Evolutionary conservation across 2,329 filamentous ascomycete species (phyloP).

Genomic region (Stagonosporopsis cucurbitacearum): DNA sequence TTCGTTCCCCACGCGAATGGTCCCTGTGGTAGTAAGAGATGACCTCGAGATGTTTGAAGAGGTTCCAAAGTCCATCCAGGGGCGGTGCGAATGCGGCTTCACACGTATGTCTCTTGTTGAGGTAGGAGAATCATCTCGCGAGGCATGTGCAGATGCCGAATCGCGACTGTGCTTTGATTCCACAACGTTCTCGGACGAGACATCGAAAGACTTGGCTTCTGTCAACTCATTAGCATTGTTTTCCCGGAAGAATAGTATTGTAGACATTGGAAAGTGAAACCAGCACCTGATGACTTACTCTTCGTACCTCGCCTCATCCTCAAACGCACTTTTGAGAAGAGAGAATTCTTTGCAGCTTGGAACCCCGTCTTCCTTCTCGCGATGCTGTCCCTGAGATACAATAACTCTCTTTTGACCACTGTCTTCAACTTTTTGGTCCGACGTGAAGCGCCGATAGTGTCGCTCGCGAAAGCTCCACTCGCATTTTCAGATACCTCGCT

Average conservation of each 20-base stretch:
- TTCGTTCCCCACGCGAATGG: not conserved
- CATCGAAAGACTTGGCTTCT: not conserved
- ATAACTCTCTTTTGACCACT: not conserved
- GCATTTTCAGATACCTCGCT: not conserved
- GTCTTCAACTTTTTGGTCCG: not conserved
- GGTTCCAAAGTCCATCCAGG: not conserved
- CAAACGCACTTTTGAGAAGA: not conserved
- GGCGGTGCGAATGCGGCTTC: not conserved
- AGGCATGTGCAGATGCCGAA: not conserved
- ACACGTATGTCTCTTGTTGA: not conserved
- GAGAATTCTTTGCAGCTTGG: not conserved
- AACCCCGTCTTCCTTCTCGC: not conserved
- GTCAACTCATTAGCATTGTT: not conserved
- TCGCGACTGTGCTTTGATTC: not conserved
- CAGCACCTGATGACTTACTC: not conserved
- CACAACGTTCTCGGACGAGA: not conserved
- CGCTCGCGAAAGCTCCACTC: not conserved
- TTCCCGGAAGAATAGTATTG: not conserved
- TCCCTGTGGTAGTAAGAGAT: not conserved
- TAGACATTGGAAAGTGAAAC: too few relatives aligned
- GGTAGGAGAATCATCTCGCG: not conserved
- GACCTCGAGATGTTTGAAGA: not conserved
- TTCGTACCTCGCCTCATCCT: not conserved
- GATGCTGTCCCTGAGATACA: not conserved
- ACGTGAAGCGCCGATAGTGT: not conserved